Evolutionary conservation across 805 yeast genomes (phyloP), one percentile per base, ranked within the genome.

Genomic region (Wickerhamiella vanderwaltii): DNA sequence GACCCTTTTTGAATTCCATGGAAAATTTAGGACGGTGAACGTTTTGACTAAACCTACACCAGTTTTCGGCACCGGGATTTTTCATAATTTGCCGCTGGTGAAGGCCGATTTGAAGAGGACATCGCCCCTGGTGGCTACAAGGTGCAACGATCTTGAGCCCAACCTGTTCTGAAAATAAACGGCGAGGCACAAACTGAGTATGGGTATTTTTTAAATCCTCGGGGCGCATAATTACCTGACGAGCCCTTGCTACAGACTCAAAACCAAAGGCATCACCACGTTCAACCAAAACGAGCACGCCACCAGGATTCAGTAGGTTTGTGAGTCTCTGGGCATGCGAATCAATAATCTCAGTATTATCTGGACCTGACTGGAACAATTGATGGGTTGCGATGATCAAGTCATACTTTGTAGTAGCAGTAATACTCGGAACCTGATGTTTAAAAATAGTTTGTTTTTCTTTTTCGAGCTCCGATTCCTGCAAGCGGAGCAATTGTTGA

Each of bases 251-350:
- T 44, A 86, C 71, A 2, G 75, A 68, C 60, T 91, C 98, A 55
- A 84, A 84, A 0, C 97, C 97, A 24, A 77, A 55, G 0, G 96
- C 84, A 43, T 80, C 82, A 2, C 98, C 98, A 48, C 95, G 68
- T 61, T 91, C 97, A 2, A 87, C 62, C 1, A 91, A 57, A 1
- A 86, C 77, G 9, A 88, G 60, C 45, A 77, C 77, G 0, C 97
- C 98, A 9, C 74, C 73, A 0, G 95, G 95, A 12, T 73, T 71
- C 35, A 87, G 61, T 13, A 81, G 61, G 13, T 68, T 64, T 18
- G 86, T 63, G 25, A 80, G 64, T 45, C 67, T 66, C 47, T 77
- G 75, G 7, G 84, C 52, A 40, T 70, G 77, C 17, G 68, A 66
- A 58, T 86, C 96, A 4, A 84, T 77, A 48, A 83, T 79, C 15